Evolutionary conservation across 352 stramenopile species (phyloP), one percentile per base, ranked within the genome.

Genomic region (Globisporangium cederbergense): DNA sequence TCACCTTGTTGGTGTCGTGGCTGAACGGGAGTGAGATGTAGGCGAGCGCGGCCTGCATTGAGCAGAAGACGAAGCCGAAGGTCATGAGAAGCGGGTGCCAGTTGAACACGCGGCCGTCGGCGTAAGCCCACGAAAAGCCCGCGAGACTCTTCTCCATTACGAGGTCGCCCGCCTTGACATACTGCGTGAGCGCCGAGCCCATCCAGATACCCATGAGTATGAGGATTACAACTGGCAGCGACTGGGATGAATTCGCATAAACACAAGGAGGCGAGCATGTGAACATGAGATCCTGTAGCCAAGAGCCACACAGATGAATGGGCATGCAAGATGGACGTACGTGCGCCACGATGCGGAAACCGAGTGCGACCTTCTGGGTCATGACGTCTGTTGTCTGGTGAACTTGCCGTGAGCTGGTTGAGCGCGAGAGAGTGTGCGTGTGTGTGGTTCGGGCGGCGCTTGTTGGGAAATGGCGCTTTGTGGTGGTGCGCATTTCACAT

Each of bases 41-140:
- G 49, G 64, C 79, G 20, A 93, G 67, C 34, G 80, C 80, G 6
- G 84, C 79, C 55, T 91, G 75, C 11, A 76, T 79, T 8, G 78
- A 89, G 76, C 81, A 94, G 40, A 95, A 86, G 52, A 95, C 69
- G 40, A 96, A 86, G 38, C 86, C 88, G 50, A 94, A 75, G 49
- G 77, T 87, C 88, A 95, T 95, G 75, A 96, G 75, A 55, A 93
- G 56, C 53, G 88, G 88, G 69, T 96, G 88, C 86, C 88, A 96
- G 59, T 93, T 93, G 71, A 96, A 96, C 52, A 96, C 84, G 30
- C 66, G 72, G 13, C 61, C 73, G 60, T 93, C 83, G 25, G 74
- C 77, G 32, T 76, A 64, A 42, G 53, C 73, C 81, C 83, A 93
- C 16, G 83, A 82, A 65, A 93, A 96, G 5, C 88, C 88, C 5